These are phyloP conservation scores for Wallacemonas sp. DNA, from an alignment of 208 protist species.

Conservation along the genomic window DNA sequence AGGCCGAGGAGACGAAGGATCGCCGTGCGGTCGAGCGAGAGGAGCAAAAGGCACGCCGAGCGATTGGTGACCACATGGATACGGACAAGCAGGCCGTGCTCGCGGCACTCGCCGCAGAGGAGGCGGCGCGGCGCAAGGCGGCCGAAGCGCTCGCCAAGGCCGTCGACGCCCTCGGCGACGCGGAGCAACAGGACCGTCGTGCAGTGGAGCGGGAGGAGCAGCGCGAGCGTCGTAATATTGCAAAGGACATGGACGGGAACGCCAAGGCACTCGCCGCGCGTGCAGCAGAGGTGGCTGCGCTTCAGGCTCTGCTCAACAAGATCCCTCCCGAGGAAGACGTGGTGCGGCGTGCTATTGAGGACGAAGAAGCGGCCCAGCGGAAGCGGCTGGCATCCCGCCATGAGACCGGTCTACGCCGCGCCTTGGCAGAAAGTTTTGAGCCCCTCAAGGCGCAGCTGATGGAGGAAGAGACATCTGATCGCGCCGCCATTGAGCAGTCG, in stretches of 20 bases:
- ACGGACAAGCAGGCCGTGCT: background rate
- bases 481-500: background rate
- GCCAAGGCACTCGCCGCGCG: background rate
- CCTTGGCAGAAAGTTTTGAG: slow-evolving; percentile 4
- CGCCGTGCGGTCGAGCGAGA: background rate
- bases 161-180: background rate
- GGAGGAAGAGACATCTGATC: background rate
- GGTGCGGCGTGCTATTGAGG: slow-evolving; percentile 1
- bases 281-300: background rate
- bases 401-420: background rate
- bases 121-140: slow-evolving; percentile 8
- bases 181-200: background rate
- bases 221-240: slow-evolving; percentile 8
- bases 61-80: background rate
- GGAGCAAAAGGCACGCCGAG: background rate
- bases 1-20: background rate
- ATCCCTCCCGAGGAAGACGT: background rate
- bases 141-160: background rate
- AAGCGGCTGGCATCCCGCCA: background rate
- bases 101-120: slow-evolving; percentile 14
- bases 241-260: background rate
- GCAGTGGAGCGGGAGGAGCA: slow-evolving; percentile 10
- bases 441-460: background rate
- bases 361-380: slow-evolving; percentile 5
- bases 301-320: background rate